phyloP scores from a whole-genome alignment of 768 basidiomycete genomes.

The Grammothele lineata region DNA sequence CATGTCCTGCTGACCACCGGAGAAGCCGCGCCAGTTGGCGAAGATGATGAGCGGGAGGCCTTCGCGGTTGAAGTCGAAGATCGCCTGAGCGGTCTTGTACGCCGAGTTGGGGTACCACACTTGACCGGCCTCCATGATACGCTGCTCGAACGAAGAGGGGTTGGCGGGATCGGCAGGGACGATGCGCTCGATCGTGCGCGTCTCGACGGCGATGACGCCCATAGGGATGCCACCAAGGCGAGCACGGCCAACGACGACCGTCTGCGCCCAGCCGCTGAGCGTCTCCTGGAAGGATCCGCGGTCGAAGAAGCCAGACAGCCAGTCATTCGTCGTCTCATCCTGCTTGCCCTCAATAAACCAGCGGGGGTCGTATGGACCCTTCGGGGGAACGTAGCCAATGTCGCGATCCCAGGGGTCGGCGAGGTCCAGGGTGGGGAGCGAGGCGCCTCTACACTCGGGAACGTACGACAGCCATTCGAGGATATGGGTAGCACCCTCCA shows the following conservation, averaged over 20 bases:
- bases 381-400: slow-evolving; percentile 86
- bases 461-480: slow-evolving; percentile 94
- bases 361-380: slow-evolving; percentile 92
- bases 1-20: slow-evolving; percentile 99
- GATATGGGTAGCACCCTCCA: slow-evolving; percentile 93
- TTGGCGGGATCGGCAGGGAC: slow-evolving; percentile 98
- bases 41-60: slow-evolving; percentile 96
- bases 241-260: slow-evolving; percentile 94
- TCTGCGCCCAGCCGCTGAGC: slow-evolving; percentile 98
- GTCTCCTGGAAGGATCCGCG: slow-evolving; percentile 98
- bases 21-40: slow-evolving; percentile 99
- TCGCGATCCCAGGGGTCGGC: slow-evolving; percentile 89
- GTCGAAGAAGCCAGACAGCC: slow-evolving; percentile 93
- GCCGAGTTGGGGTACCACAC: slow-evolving; percentile 99
- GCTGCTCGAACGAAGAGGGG: slow-evolving; percentile 92
- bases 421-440: slow-evolving; percentile 73
- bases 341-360: slow-evolving; percentile 97
- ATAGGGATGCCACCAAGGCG: slow-evolving; percentile 95
- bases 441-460: slow-evolving; percentile 74
- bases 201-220: slow-evolving; percentile 98
- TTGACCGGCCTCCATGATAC: slow-evolving; percentile 99
- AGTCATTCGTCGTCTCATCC: slow-evolving; percentile 75
- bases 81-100: slow-evolving; percentile 98
- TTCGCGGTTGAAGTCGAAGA: slow-evolving; percentile 98
- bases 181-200: slow-evolving; percentile 92